Base-by-base conservation (phyloP, 306 rosid genomes). In the Cucurbita pepo region DNA sequence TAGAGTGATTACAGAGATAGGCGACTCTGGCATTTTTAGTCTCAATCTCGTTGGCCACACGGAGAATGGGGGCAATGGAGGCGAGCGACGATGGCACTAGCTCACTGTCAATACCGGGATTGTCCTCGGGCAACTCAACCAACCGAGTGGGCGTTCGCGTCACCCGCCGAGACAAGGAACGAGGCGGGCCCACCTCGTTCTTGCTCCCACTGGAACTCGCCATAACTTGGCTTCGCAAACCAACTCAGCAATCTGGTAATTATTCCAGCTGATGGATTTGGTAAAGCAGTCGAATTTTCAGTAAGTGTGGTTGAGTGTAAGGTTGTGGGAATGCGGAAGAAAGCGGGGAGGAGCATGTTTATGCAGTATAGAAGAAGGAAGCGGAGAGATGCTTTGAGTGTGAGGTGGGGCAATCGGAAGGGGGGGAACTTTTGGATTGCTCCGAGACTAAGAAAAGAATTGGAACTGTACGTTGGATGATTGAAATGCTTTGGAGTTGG, bases 181-280 rank as follows among this genome's bases (percentile, higher is more conserved):
- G 77, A 2, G 81, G 58, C 59, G 78, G 62, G 12, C 83, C 89
- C 53, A 8, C 60, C 22, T 80, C 86, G 75, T 65, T 73, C 87
- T 82, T 91, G 63, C 91, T 81, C 73, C 97, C 92, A 82, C 97
- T 94, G 58, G 96, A 66, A 76, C 96, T 87, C 59, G 97, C 99
- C 99, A 91, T 91, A 58, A 19, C 38, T 51, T 4, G 14, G 52
- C 57, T 2, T 59, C 21, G n/a, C 10, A 34, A 45, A 52, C 64
- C 50, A 30, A 30, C 34, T 34, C 47, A 73, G 75, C 76, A 57
- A 56, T 56, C 78, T 61, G 19, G 22, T 1, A 60, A 30, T 52
- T 57, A 25, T 12, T 25, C 47, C 15, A 59, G 37, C 69, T 72
- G 78, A 48, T 48, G 18, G 79, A 78, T 63, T 56, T 48, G 67